A percentile compares a stretch with the other conserved stretches of the same genome.
Conservation (phyloP, 305 asterid species). For the Solanum hybrid region DNA sequence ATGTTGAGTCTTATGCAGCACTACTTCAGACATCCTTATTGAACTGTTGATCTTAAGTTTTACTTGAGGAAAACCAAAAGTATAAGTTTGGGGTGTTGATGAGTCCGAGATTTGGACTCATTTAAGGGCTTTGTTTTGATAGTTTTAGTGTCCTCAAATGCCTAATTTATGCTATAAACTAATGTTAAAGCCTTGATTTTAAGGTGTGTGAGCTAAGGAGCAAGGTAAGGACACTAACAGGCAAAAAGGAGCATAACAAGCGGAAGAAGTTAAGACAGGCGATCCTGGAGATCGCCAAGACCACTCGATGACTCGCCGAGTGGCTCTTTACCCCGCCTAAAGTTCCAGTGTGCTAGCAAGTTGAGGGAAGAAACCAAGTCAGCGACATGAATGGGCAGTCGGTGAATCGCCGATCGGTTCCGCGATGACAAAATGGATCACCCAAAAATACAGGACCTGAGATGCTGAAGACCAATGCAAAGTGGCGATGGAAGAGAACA, state of each 20-base stretch:
- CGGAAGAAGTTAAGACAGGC: neutral
- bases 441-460: neutral
- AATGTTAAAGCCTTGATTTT: neutral
- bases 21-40: neutral
- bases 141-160: neutral
- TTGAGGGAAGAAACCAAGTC: neutral
- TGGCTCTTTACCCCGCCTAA: neutral
- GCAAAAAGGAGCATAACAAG: neutral
- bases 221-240: neutral
- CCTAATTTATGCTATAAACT: neutral
- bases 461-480: neutral
- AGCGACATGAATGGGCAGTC: neutral
- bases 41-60: neutral
- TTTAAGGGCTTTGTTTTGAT: neutral
- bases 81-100: neutral
- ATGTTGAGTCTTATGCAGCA: neutral
- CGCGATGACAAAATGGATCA: neutral
- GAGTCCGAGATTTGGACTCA: neutral
- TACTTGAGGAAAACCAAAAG: neutral
- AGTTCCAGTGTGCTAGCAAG: neutral
- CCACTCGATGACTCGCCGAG: neutral
- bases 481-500: neutral
- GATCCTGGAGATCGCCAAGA: neutral
- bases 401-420: neutral
- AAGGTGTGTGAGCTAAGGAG: neutral